Base-by-base conservation (phyloP, 441 rosid species). In the Capsella rubella region DNA sequence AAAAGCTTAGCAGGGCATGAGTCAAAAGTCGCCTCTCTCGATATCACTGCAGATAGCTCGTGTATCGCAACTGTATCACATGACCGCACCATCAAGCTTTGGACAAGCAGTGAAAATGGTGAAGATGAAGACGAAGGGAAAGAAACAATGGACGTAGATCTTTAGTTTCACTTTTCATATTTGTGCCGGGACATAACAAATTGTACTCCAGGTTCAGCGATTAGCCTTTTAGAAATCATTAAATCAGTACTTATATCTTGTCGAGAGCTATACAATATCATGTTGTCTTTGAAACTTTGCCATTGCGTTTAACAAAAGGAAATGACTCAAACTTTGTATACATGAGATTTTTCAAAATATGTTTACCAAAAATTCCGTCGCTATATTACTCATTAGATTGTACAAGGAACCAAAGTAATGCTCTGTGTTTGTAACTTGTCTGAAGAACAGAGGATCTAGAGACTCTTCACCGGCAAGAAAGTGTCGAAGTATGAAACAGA, bases 1-100 rank as follows among this genome's bases (percentile, higher is more conserved):
- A 95, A 83, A 78, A 81, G 87, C 67, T 81, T 92, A 74, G 78
- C 86, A 2, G 97, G 89, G 42, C 99, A 92, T 39, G 97, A 95
- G 83, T 88, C 94, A 27, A 89, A 90, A 78, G 92, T 92, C 21
- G 78, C 92, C 39, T 88, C 93, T 55, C 35, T 90, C 71, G 96
- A 92, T 82, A 73, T 92, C 52, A 40, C 80, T 46, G 69, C 87
- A 81, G 89, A 83, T 56, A 84, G 87, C 42, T 40, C 76, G 10
- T 79, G 71, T 69, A 82, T 85, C 51, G 84, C 91, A 54, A 78
- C 88, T 13, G 89, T 84, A 13, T 85, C 89, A 6, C 87, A 87
- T 32, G 88, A 85, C 53, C 82, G 91, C 35, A 85, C 87, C 21
- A 86, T 87, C 83, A 85, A 87, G 81, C 82, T 87, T 28, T 85